These are phyloP conservation scores for Termitomyces sp. DNA, from an alignment of 768 basidiomycete species.

Conservation along the genomic window DNA sequence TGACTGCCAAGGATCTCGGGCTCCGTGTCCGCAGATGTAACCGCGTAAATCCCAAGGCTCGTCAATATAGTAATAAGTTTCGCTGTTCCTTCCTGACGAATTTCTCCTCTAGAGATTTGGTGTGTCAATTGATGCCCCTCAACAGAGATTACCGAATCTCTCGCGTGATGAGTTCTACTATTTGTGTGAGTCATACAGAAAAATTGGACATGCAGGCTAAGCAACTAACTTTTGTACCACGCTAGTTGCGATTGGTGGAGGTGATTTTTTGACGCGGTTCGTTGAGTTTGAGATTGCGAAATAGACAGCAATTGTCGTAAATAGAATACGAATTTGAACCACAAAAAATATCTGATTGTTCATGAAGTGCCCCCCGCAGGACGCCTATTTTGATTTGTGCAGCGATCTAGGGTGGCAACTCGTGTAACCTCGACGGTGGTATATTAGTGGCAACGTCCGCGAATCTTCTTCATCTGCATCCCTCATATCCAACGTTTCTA, in stretches of 20 bases:
- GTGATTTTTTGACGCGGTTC: slow-evolving; percentile 27
- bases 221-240: not conserved
- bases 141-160: slow-evolving; percentile 27
- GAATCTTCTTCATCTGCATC: slow-evolving; percentile 18
- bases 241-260: slow-evolving; percentile 28
- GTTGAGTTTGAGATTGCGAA: slow-evolving; percentile 24
- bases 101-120: slow-evolving; percentile 26
- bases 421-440: slow-evolving; percentile 56
- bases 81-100: not conserved
- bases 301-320: not conserved
- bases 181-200: slow-evolving; percentile 22
- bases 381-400: slow-evolving; percentile 8
- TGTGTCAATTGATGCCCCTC: slow-evolving; percentile 20
- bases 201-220: not conserved
- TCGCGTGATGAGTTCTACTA: slow-evolving; percentile 33
- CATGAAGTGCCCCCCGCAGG: not conserved
- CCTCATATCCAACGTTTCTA: slow-evolving; percentile 30
- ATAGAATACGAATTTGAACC: not conserved
- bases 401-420: slow-evolving; percentile 27
- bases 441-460: slow-evolving; percentile 51
- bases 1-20: slow-evolving; percentile 17
- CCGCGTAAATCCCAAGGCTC: slow-evolving; percentile 29
- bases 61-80: not conserved
- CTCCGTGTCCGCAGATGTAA: slow-evolving; percentile 23
- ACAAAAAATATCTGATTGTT: not conserved